These are phyloP conservation scores for Chenopodium formosanum DNA, from an alignment of 148 eudicot genomes.

Conservation along the genomic window DNA sequence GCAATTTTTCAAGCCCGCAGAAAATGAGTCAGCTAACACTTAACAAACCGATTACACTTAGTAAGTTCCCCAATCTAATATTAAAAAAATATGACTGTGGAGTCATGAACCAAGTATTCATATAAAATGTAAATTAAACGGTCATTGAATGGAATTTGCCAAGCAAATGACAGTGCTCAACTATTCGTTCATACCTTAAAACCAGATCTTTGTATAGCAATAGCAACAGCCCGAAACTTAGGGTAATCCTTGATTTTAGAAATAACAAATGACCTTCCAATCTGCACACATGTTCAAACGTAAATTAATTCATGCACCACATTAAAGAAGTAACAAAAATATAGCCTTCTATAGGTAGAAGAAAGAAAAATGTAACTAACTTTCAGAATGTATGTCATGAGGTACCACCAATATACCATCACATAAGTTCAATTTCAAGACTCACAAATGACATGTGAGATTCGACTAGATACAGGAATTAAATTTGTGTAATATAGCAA, in stretches of 20 bases:
- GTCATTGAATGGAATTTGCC: neutral
- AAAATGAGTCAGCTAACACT: no score
- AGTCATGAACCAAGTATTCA: neutral
- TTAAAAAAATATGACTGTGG: neutral
- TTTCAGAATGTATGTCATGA: neutral
- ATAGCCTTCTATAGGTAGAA: neutral
- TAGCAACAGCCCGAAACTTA: constrained; percentile 81
- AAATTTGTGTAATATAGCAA: neutral
- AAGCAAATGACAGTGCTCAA: neutral
- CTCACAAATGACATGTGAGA: neutral
- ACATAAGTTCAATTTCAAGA: neutral
- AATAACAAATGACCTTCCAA: constrained; percentile 80
- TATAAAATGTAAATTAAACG: neutral
- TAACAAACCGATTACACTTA: no score
- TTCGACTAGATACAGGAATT: neutral
- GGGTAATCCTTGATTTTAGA: constrained; percentile 86
- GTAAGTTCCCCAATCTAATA: neutral
- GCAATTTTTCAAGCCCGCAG: neutral
- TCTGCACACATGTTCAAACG: constrained; percentile 41
- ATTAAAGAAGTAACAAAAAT: neutral
- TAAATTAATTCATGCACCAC: neutral
- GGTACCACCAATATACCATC: neutral
- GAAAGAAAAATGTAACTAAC: neutral
- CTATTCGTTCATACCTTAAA: constrained; percentile 65
- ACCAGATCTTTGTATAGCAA: constrained; percentile 86